A percentile compares a stretch with the other conserved stretches of the same genome.
phyloP scores from a whole-genome alignment of 495 filamentous ascomycete species.

The Usnea hakonensis region DNA sequence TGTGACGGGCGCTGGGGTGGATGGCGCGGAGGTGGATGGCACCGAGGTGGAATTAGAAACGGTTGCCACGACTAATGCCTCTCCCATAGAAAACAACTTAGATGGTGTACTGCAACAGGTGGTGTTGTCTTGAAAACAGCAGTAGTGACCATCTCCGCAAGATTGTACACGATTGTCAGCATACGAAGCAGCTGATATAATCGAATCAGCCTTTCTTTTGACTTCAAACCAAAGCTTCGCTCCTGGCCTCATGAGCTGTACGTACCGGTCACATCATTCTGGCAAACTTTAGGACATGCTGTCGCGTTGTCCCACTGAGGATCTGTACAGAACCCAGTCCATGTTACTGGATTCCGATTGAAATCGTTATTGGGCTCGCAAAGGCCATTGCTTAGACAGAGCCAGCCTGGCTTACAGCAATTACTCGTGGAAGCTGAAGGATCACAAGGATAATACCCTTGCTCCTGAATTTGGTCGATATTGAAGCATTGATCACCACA shows the following conservation, averaged over 20 bases:
- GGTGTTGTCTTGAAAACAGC: background rate
- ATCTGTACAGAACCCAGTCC: background rate
- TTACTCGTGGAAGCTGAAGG: background rate
- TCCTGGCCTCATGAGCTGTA: background rate
- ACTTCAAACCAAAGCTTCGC: background rate
- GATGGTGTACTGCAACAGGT: background rate
- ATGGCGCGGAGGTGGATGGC: too few relatives aligned
- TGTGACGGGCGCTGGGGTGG: background rate
- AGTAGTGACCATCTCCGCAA: background rate
- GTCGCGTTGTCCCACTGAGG: background rate
- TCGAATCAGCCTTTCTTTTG: background rate
- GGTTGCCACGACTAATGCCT: background rate
- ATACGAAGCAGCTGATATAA: background rate
- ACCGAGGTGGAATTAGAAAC: background rate
- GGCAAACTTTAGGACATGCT: background rate
- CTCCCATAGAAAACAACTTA: background rate
- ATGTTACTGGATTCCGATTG: background rate
- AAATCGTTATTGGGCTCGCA: background rate
- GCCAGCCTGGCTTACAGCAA: background rate
- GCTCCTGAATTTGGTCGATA: background rate
- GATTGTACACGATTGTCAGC: background rate
- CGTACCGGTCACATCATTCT: background rate
- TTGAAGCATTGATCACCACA: background rate
- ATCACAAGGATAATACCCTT: background rate
- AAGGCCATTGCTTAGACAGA: background rate